Evolutionary conservation across 2,329 filamentous ascomycete genomes (phyloP), one percentile per base, ranked within the genome.

Genomic region (Penicillium brevicompactum): DNA sequence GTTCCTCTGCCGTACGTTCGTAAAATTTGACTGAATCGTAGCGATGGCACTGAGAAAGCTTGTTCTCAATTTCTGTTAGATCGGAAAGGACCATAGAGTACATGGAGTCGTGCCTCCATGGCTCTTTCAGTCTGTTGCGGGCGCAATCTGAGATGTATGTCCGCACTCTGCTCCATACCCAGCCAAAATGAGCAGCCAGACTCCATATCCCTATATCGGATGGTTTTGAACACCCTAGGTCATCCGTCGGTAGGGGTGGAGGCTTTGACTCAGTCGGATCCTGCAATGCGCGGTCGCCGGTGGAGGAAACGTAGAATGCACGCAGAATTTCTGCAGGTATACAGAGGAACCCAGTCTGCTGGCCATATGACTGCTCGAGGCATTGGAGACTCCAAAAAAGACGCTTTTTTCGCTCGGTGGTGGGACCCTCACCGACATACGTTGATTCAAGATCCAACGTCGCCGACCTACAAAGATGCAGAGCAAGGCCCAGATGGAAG

Each of bases 21-120:
- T 80, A 82, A 43, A 83, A 82, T 49, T 80, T 80, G 57, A 80
- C 79, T 1, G 77, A 76, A 64, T 82, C 79, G 56, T 82, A 83
- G 10, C 80, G 76, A 60, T 82, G 80, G 51, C 78, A 81, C 58
- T 80, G 78, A 5, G 80, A 80, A 16, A 69, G 60, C 31, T 68
- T 66, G 49, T 71, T 71, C 61, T 82, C 80, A 3, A 77, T 76
- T 61, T 82, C 80, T 59, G 80, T 80, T 7, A 82, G 76, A 57
- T 82, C 79, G 1, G 80, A 81, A 0, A 80, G 67, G 0, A 82
- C 76, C 59, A 76, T 76, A 44, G 80, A 72, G 62, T 82, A 82
- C 70, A 76, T 78, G 0, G 80, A 82, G 63, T 82, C 79, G 58
- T 80, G 75, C 13, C 79, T 69, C 80, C 80, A 82, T 0, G 80